Evolutionary conservation across 345 rosid genomes (phyloP), one percentile per base, ranked within the genome.

Genomic region (Microthlaspi erraticum): DNA sequence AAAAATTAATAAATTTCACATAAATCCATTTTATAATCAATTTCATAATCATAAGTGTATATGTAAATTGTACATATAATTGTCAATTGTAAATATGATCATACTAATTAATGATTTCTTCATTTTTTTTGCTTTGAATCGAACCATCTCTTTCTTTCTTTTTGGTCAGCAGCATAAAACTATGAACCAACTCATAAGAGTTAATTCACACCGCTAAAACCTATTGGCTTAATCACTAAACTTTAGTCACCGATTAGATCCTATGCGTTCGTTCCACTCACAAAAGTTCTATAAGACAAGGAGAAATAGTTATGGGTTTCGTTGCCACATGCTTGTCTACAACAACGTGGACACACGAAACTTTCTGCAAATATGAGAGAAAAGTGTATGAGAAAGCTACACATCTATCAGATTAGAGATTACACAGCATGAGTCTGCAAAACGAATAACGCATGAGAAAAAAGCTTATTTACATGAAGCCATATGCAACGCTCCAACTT

Each of bases 401-500:
- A 65, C 18, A 48, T 46, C 60, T 23, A 56, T 32, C 49, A 53
- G 13, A 19, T 23, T 46, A 48, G 41, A 53, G 13, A 19, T 23
- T 46, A 48, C 20, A 37, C 20, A 37, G 51, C 57, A 9, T 37
- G 34, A 65, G 39, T 65, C 66, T 42, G 68, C 55, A 60, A 60
- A 66, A 68, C 29, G 68, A 43, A 74, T 67, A 67, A 67, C 9
- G 57, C 73, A 60, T 52, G 73, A 50, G 73, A 60, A 41, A 65
- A 42, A 42, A 39, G 11, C 33, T 60, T 29, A 14, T 52, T n/a
- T 52, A 52, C 57, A 43, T 67, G 73, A 52, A 74, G 58, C 57
- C 73, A 60, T 50, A 67, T 68, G 50, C 78, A 52, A 51, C n/a
- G 5, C n/a, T 67, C 73, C 73, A 67, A 53, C 51, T 50, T 50